These are phyloP conservation scores for Colletotrichum lini DNA, from an alignment of 2,329 filamentous ascomycete species.

Conservation along the genomic window DNA sequence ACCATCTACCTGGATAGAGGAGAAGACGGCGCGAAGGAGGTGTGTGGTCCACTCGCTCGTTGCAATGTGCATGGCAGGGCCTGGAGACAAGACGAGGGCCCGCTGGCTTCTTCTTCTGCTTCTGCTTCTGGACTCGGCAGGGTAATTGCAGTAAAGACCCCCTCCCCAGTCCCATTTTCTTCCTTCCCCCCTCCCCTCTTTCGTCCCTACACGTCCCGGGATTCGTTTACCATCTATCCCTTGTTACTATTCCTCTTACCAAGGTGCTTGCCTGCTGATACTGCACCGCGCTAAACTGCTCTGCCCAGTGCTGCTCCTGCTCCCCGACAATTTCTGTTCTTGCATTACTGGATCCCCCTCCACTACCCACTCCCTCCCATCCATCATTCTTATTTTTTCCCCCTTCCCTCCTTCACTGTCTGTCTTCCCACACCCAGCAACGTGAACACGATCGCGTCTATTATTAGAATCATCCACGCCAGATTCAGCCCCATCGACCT, in stretches of 20 bases:
- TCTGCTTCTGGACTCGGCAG: conserved; percentile 13
- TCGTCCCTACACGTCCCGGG: conserved; percentile 7
- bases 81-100: conserved; percentile 10
- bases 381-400: conserved; percentile 28
- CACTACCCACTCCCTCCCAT: conserved; percentile 28
- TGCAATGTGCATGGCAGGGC: conserved; percentile 9
- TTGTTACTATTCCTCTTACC: conserved; percentile 3
- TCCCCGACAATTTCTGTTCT: conserved; percentile 8
- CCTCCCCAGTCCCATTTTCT: not conserved
- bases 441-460: conserved; percentile 63
- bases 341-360: conserved; percentile 6
- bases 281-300: not conserved
- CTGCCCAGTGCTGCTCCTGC: conserved; percentile 18
- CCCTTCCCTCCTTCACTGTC: conserved; percentile 45
- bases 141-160: conserved; percentile 2
- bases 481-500: conserved; percentile 65
- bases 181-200: not conserved
- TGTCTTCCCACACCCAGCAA: conserved; percentile 46
- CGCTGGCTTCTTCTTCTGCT: conserved; percentile 1
- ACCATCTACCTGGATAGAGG: not conserved
- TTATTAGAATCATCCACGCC: conserved; percentile 67
- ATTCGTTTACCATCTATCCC: conserved; percentile 12
- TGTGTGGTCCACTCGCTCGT: conserved; percentile 8
- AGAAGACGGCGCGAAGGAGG: not conserved
- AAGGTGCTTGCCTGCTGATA: conserved; percentile 1